phyloP scores from a whole-genome alignment of 208 protist species.

The Trypanosoma theileri region DNA sequence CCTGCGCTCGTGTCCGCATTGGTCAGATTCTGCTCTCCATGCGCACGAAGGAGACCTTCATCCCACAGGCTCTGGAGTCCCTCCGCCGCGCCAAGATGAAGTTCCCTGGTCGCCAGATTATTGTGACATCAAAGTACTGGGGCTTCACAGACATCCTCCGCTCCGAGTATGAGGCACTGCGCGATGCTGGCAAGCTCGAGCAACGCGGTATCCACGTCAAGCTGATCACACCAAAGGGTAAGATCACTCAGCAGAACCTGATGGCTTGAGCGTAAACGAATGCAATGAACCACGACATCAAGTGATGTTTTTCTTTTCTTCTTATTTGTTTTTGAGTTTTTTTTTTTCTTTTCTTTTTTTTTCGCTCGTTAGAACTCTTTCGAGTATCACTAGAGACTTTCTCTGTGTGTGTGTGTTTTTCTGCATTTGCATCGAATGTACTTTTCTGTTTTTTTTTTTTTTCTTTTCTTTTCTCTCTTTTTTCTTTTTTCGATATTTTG shows the following conservation, averaged over 20 bases:
- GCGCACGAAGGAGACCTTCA: slow-evolving; percentile 87
- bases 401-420: too few relatives aligned
- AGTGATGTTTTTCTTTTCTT: background rate
- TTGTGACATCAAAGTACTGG: slow-evolving; percentile 83
- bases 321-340: slow-evolving; percentile 5
- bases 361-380: too few relatives aligned
- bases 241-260: slow-evolving; percentile 10
- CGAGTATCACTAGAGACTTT: too few relatives aligned
- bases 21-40: slow-evolving; percentile 98
- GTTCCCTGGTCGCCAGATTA: slow-evolving; percentile 71
- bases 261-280: slow-evolving; percentile 1
- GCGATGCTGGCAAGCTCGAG: slow-evolving; percentile 65
- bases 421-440: background rate
- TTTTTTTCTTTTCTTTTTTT: too few relatives aligned
- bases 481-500: background rate
- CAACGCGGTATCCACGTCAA: slow-evolving; percentile 72
- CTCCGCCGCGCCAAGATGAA: slow-evolving; percentile 87
- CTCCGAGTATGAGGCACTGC: slow-evolving; percentile 66
- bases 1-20: slow-evolving; percentile 97
- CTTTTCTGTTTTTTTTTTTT: slow-evolving; percentile 10
- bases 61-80: slow-evolving; percentile 68
- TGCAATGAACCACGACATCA: background rate
- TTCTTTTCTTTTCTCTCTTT: slow-evolving; percentile 5
- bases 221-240: slow-evolving; percentile 57
- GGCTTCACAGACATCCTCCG: slow-evolving; percentile 83